Evolutionary conservation across 306 rosid species (phyloP).

Genomic region (Geum urbanum): DNA sequence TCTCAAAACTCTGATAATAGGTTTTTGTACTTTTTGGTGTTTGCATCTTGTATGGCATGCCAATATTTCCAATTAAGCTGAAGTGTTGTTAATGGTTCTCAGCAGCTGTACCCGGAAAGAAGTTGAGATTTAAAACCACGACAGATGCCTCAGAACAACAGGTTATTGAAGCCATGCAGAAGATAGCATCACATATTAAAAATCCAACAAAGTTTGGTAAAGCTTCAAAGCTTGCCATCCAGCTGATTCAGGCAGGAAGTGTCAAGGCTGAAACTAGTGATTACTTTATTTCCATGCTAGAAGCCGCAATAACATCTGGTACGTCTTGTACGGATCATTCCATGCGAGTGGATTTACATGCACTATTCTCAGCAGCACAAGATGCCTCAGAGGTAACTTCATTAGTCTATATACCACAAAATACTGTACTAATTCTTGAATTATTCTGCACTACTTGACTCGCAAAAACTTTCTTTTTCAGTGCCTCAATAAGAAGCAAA

Average conservation of each 20-base stretch:
- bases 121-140: conserved; percentile 72
- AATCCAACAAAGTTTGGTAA: conserved; percentile 70
- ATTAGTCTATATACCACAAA: neutral
- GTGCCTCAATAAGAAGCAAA: conserved; percentile 74
- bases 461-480: conserved; percentile 15
- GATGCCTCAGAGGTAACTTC: conserved; percentile 54
- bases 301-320: conserved; percentile 73
- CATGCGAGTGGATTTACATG: conserved; percentile 64
- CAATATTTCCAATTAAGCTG: conserved; percentile 8
- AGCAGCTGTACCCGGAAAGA: conserved; percentile 60
- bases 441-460: neutral
- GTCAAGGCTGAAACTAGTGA: conserved; percentile 68
- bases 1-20: neutral
- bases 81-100: conserved; percentile 22
- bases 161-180: conserved; percentile 83
- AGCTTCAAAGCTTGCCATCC: conserved; percentile 91
- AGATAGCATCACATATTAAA: conserved; percentile 83
- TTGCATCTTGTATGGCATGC: neutral
- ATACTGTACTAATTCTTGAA: neutral
- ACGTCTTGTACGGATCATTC: conserved; percentile 72
- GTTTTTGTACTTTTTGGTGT: neutral
- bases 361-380: conserved; percentile 65
- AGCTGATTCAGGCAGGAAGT: conserved; percentile 86
- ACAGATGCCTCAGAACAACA: conserved; percentile 89
- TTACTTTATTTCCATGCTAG: conserved; percentile 60